These are phyloP conservation scores for Colletotrichum tropicale DNA, from an alignment of 2,329 filamentous ascomycete species.

Conservation along the genomic window DNA sequence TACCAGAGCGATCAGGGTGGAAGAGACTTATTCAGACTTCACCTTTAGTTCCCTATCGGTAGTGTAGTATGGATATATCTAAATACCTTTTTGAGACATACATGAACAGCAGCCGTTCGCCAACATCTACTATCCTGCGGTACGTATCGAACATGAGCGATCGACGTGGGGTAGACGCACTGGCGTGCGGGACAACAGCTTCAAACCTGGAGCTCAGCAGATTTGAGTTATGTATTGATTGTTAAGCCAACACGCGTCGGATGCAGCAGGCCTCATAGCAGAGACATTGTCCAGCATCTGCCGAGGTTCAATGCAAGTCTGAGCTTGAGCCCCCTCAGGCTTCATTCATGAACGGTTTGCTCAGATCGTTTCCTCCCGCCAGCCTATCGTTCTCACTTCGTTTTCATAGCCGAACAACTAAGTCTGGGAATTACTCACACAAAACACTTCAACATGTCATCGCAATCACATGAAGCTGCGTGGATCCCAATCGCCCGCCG, in stretches of 20 bases:
- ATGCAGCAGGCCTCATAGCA: background rate
- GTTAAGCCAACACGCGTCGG: background rate
- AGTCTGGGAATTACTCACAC: background rate
- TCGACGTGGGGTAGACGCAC: background rate
- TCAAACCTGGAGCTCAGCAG: background rate
- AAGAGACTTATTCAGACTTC: no score
- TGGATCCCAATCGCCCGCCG: conserved; percentile 1
- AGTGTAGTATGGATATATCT: no score
- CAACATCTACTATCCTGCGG: background rate
- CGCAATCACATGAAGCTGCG: background rate
- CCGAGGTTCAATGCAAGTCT: background rate
- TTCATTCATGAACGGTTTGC: background rate
- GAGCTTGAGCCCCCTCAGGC: background rate
- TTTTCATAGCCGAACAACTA: background rate
- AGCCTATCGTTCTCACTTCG: no score
- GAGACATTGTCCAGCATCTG: background rate
- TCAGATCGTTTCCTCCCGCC: no score
- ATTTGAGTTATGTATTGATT: background rate
- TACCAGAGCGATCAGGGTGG: no score
- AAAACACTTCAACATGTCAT: background rate
- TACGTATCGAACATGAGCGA: background rate
- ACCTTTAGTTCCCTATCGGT: no score
- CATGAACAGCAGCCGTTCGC: background rate
- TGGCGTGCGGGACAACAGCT: background rate
- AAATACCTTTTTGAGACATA: background rate